Conservation (phyloP, 176 grass and related monocot species). For the Poa pratensis region DNA sequence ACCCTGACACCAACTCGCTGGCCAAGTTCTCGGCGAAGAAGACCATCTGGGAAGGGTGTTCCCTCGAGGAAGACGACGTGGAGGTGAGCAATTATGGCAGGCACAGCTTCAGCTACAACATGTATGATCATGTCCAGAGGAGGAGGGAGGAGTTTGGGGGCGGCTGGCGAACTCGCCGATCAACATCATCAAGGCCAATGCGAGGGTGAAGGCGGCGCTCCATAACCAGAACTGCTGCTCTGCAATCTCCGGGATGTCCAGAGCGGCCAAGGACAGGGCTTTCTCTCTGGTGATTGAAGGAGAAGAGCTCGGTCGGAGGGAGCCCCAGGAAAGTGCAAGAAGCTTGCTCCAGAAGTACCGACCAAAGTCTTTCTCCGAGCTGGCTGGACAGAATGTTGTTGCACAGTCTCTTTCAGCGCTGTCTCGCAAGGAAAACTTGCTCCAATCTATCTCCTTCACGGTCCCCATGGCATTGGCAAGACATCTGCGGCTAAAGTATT, state of each 20-base stretch:
- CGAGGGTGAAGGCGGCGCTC: slow-evolving; percentile 46
- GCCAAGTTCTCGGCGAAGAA: slow-evolving; percentile 82
- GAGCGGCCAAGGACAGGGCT: slow-evolving; percentile 41
- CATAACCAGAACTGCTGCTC: slow-evolving; percentile 50
- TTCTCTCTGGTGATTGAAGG: slow-evolving; percentile 32
- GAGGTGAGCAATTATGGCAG: slow-evolving; percentile 52
- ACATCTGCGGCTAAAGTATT: slow-evolving; percentile 73
- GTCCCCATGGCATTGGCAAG: slow-evolving; percentile 78
- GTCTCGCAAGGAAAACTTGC: slow-evolving; percentile 60
- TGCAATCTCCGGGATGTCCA: slow-evolving; percentile 45
- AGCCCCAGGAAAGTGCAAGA: slow-evolving; percentile 52
- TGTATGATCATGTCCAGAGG: slow-evolving; percentile 54
- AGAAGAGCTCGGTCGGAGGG: slow-evolving; percentile 46
- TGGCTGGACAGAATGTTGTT: slow-evolving; percentile 71
- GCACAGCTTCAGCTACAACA: slow-evolving; percentile 73
- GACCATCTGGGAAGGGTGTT: slow-evolving; percentile 62
- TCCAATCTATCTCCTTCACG: slow-evolving; percentile 85
- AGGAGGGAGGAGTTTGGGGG: slow-evolving; percentile 57
- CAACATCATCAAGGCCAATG: slow-evolving; percentile 56
- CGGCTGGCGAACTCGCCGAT: slow-evolving; percentile 37
- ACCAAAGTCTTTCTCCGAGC: slow-evolving; percentile 67
- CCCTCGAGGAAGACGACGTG: slow-evolving; percentile 48
- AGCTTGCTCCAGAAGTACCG: slow-evolving; percentile 78
- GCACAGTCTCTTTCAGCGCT: slow-evolving; percentile 64
- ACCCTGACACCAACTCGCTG: slow-evolving; percentile 93